Percentiles rank a stretch among this genome's conserved stretches.
Conservation (phyloP, 768 basidiomycete species). For the Pleurotus giganteus region DNA sequence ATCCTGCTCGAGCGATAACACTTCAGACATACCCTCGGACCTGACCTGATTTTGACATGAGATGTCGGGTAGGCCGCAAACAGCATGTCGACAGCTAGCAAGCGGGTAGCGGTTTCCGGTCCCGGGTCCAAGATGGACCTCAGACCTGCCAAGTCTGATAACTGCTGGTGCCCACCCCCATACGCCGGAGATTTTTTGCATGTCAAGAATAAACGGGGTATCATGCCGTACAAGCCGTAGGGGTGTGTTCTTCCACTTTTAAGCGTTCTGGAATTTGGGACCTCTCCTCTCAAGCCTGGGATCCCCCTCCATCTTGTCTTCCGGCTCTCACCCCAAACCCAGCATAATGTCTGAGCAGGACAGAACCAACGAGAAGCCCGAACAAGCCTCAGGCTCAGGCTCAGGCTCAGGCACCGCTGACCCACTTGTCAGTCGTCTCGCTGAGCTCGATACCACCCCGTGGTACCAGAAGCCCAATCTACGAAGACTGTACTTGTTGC, state of each 20-base stretch:
- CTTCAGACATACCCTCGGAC: no score
- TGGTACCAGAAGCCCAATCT: slow-evolving; percentile 67
- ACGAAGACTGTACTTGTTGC: slow-evolving; percentile 49
- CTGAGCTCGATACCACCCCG: slow-evolving; percentile 47
- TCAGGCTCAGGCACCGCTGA: no score
- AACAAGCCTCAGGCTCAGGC: slow-evolving; percentile 9
- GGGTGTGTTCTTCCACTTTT: background rate
- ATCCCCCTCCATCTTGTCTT: background rate
- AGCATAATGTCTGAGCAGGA: slow-evolving; percentile 1
- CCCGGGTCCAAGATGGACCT: background rate
- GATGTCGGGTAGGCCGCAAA: background rate
- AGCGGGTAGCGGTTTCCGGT: background rate
- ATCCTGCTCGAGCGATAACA: background rate
- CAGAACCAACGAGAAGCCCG: slow-evolving; percentile 10
- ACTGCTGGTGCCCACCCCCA: background rate
- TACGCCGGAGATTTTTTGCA: background rate
- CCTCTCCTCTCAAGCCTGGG: background rate
- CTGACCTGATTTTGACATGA: background rate
- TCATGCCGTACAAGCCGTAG: background rate
- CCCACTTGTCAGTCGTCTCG: slow-evolving; percentile 38
- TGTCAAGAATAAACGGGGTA: slow-evolving; percentile 7
- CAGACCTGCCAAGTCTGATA: slow-evolving; percentile 4
- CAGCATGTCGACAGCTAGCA: background rate
- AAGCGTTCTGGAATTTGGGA: background rate
- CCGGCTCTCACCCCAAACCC: background rate